phyloP scores from a whole-genome alignment of 2,329 filamentous ascomycete genomes.

The Lasiodiplodia sp. region DNA sequence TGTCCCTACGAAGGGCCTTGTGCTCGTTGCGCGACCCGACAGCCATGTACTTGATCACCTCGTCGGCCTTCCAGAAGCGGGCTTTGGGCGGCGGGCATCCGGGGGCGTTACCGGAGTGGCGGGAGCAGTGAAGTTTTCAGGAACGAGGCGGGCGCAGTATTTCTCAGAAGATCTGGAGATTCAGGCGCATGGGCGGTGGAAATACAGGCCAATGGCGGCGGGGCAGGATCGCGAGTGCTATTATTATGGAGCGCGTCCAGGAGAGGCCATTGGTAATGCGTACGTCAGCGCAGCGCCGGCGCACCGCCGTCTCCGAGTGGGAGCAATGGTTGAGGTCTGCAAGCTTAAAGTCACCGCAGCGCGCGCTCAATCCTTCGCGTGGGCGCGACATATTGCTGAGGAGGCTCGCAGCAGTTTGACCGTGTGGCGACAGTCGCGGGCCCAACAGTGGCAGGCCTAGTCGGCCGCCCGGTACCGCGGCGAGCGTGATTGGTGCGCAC shows the following conservation, averaged over 20 bases:
- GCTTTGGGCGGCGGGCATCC: conserved; percentile 15
- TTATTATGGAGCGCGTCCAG: conserved; percentile 22
- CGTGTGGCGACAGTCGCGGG: conserved; percentile 26
- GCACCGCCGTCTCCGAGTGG: conserved; percentile 28
- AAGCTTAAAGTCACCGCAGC: conserved; percentile 28
- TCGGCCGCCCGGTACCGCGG: conserved; percentile 27
- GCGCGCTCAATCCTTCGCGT: conserved; percentile 27
- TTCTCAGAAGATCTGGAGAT: conserved; percentile 12
- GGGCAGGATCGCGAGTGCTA: conserved; percentile 18
- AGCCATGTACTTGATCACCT: conserved; percentile 44
- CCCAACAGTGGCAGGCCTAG: conserved; percentile 18
- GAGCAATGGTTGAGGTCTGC: conserved; percentile 3
- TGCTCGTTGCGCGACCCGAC: conserved; percentile 37
- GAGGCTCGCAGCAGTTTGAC: neutral
- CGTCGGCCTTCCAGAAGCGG: conserved; percentile 19
- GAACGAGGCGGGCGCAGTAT: conserved; percentile 19
- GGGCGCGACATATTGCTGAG: neutral
- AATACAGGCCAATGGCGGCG: conserved; percentile 7
- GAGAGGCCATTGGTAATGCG: conserved; percentile 28
- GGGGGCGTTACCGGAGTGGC: conserved; percentile 15
- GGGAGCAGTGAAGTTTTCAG: conserved; percentile 25
- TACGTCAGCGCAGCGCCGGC: conserved; percentile 24
- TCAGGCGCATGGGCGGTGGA: conserved; percentile 25
- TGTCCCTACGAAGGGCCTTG: conserved; percentile 46
- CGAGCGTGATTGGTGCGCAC: conserved; percentile 19